Evolutionary conservation across 2,329 filamentous ascomycete species (phyloP).

Genomic region (Parastagonospora nodorum): DNA sequence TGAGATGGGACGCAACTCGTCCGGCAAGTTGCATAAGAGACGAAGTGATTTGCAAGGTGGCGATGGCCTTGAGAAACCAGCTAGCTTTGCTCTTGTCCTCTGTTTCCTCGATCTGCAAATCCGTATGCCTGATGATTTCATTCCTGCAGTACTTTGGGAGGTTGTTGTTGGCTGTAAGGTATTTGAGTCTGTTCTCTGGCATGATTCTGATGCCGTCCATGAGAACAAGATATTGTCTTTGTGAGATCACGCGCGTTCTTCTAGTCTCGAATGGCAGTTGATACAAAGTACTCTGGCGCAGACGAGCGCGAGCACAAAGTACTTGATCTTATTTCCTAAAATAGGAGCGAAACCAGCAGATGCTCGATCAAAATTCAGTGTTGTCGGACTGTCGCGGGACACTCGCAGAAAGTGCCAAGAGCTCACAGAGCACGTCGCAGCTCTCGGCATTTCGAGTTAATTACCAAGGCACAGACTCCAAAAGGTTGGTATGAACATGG

Average conservation of each 20-base stretch:
- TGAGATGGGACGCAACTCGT: slow-evolving; percentile 1
- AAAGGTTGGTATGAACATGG: too few relatives aligned
- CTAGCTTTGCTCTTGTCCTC: slow-evolving; percentile 16
- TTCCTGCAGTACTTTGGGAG: background rate
- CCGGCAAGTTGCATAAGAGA: slow-evolving; percentile 8
- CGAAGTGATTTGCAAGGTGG: slow-evolving; percentile 12
- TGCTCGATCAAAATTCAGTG: too few relatives aligned
- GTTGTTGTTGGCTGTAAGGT: background rate
- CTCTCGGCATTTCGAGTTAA: background rate
- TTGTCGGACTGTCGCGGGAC: too few relatives aligned
- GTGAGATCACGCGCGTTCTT: background rate
- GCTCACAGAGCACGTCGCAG: too few relatives aligned
- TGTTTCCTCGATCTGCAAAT: background rate
- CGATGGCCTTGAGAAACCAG: slow-evolving; percentile 7
- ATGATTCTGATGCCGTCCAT: background rate
- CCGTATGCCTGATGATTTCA: too few relatives aligned
- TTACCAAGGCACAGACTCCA: too few relatives aligned
- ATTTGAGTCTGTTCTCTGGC: background rate
- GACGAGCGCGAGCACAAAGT: background rate
- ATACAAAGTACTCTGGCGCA: background rate
- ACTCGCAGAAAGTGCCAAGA: too few relatives aligned
- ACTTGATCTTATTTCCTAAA: background rate
- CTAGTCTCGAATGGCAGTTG: background rate
- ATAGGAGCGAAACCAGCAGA: too few relatives aligned
- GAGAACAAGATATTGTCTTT: background rate